Base-by-base conservation (phyloP, 176 grass and related monocot genomes). In the Musa beccarii region DNA sequence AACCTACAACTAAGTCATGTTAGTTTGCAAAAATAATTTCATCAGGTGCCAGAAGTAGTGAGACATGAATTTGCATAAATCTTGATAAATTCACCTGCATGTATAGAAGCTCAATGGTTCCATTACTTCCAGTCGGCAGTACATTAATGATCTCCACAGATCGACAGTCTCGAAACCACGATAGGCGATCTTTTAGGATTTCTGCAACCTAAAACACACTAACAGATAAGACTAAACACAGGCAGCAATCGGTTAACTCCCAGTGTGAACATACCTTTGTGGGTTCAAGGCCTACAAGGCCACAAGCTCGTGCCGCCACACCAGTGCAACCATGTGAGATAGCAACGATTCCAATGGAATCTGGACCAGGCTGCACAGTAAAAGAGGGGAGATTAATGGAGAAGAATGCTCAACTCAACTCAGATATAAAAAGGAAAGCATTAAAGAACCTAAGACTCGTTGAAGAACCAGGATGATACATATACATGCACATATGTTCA, bases 291-390 rank as follows among this genome's bases (percentile, higher is more conserved):
- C 96, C 82, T 52, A 99, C 89, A n/a, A 99, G 91, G 81, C 89
- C 91, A 76, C 91, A 99, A 82, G 96, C 96, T 79, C 91, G 83
- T 77, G 96, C 86, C n/a, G 96, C 96, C 13, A 99, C 83, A 63
- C 96, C 96, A 26, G 80, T 79, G 79, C 96, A 99, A 54, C 92
- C 87, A 71, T 92, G 90, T 68, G 96, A 99, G 85, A 99, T 91
- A 85, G 96, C 88, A 61, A 99, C 84, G 91, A 94, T 99, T 99
- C 96, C 96, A 89, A 89, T 92, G 85, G 96, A 99, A 99, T 99
- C 96, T 89, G 96, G 96, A 99, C 96, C 96, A 99, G 96, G 96
- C 96, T 99, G 87, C 66, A 80, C 49, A 55, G 21, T 49, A 68
- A 11, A 66, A 1, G 13, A 70, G 34, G 34, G 4, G 13, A 20